Evolutionary conservation across 495 filamentous ascomycete species (phyloP).

Genomic region (Thozetella sp.): DNA sequence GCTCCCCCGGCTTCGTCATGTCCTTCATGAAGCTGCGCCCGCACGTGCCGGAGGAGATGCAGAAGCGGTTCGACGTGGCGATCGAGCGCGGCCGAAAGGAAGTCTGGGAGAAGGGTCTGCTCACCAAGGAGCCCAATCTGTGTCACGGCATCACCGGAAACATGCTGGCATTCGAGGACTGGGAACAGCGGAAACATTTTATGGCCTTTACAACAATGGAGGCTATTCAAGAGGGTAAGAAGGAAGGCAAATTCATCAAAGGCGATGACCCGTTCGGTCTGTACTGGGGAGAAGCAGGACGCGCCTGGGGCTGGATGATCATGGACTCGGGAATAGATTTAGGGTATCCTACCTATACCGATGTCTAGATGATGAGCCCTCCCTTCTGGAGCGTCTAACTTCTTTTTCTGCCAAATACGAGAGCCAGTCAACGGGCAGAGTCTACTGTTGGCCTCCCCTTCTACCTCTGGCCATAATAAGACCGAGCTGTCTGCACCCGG

Average conservation of each 20-base stretch:
- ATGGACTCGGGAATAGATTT: not conserved
- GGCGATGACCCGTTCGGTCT: not conserved
- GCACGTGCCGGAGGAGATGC: conserved; percentile 39
- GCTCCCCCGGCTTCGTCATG: conserved; percentile 53
- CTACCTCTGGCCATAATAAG: too few species aligned
- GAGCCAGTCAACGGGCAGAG: too few species aligned
- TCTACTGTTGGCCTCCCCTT: too few species aligned
- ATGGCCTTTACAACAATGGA: not conserved
- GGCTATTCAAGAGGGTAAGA: not conserved
- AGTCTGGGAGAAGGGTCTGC: conserved; percentile 46
- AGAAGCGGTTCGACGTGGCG: conserved; percentile 38
- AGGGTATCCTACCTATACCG: not conserved
- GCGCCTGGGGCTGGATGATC: not conserved
- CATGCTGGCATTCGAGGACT: not conserved
- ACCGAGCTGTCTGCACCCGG: too few species aligned
- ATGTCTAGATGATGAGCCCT: too few species aligned
- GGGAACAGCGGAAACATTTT: not conserved
- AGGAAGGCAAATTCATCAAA: not conserved
- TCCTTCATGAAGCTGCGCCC: conserved; percentile 45
- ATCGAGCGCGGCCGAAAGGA: conserved; percentile 38
- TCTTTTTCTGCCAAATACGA: too few species aligned
- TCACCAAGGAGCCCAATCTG: conserved; percentile 58
- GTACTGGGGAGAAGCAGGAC: not conserved
- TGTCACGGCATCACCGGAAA: conserved; percentile 50
- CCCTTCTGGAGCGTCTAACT: too few species aligned